These are phyloP conservation scores for Dendrobium chrysotoxum DNA, from an alignment of 106 monocot genomes.

Conservation along the genomic window DNA sequence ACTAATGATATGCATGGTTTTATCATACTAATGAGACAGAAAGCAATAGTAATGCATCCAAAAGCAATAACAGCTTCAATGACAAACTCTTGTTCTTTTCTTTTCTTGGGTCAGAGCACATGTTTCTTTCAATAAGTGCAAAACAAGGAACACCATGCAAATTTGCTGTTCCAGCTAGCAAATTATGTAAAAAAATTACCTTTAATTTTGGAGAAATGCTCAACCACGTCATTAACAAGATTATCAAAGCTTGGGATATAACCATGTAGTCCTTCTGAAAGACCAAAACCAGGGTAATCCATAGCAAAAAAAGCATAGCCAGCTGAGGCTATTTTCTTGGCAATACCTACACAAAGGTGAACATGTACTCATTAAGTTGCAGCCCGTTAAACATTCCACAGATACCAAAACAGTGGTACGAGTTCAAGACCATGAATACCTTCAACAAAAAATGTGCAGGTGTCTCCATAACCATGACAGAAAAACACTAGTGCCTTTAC, in stretches of 20 bases:
- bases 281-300: conserved; percentile 96
- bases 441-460: conserved; percentile 97
- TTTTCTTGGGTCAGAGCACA: too few species aligned
- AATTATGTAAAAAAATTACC: conserved; percentile 24
- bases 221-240: conserved; percentile 70
- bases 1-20: too few species aligned
- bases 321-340: conserved; percentile 68
- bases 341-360: conserved; percentile 46
- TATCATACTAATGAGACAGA: too few species aligned
- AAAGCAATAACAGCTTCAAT: too few species aligned
- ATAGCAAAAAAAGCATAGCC: conserved; percentile 98
- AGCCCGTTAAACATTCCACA: background rate
- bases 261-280: conserved; percentile 98
- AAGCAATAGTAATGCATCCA: too few species aligned
- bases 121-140: too few species aligned
- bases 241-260: conserved; percentile 76
- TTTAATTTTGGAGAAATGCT: conserved; percentile 84
- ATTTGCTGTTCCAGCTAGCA: background rate
- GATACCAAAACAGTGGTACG: background rate
- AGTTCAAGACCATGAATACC: conserved; percentile 25
- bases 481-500: conserved; percentile 71
- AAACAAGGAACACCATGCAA: background rate
- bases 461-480: conserved; percentile 97
- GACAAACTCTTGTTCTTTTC: too few species aligned
- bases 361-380: background rate